These are phyloP conservation scores for Sextonia rubra DNA, from an alignment of 164 flowering plant species.

Conservation along the genomic window DNA sequence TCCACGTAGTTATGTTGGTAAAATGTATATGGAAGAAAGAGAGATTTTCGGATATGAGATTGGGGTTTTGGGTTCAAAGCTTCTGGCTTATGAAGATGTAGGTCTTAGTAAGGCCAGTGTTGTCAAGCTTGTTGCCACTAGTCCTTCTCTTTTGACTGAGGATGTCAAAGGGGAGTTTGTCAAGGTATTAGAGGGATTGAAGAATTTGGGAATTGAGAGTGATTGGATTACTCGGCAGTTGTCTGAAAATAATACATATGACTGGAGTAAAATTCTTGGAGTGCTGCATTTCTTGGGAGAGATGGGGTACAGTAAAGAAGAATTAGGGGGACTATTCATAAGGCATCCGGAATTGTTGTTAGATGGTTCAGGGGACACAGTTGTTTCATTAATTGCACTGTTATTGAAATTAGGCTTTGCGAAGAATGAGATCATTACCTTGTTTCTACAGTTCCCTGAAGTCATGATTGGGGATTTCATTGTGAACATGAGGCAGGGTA, in stretches of 20 bases:
- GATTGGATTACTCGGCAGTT: slow-evolving; percentile 42
- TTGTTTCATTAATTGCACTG: slow-evolving; percentile 35
- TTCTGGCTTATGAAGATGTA: slow-evolving; percentile 21
- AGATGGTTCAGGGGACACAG: slow-evolving; percentile 38
- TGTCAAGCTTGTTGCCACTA: slow-evolving; percentile 29
- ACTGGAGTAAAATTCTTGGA: slow-evolving; percentile 46
- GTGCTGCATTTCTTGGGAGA: slow-evolving; percentile 29
- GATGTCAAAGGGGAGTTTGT: slow-evolving; percentile 32
- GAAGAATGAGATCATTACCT: slow-evolving; percentile 19
- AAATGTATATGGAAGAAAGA: slow-evolving; percentile 46
- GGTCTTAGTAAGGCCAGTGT: slow-evolving; percentile 35
- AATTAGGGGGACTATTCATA: slow-evolving; percentile 29
- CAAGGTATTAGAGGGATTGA: slow-evolving; percentile 34
- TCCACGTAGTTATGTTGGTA: slow-evolving; percentile 47
- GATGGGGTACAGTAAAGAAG: slow-evolving; percentile 33
- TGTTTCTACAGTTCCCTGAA: slow-evolving; percentile 44
- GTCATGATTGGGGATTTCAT: slow-evolving; percentile 31
- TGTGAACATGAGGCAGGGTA: slow-evolving; percentile 36
- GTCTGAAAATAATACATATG: slow-evolving; percentile 27
- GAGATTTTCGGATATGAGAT: slow-evolving; percentile 43
- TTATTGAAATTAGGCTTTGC: slow-evolving; percentile 43
- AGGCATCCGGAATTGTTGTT: slow-evolving; percentile 44
- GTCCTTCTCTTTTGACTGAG: slow-evolving; percentile 50
- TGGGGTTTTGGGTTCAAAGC: slow-evolving; percentile 33
- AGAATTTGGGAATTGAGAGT: slow-evolving; percentile 31